Conservation (phyloP, 257 asterid genomes). For the Cruciata laevipes region DNA sequence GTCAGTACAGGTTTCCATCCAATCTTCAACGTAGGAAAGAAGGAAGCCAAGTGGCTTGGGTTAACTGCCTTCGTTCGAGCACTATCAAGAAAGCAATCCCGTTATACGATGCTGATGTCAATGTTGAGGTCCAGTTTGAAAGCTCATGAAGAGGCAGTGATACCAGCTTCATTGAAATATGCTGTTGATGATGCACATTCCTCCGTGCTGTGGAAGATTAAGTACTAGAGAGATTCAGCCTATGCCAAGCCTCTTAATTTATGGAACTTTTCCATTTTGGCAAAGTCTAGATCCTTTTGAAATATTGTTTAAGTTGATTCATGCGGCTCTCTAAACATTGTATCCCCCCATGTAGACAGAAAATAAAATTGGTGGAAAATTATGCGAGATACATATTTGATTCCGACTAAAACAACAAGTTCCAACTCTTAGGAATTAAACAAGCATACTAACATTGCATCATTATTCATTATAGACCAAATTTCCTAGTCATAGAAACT, state of each 20-base stretch:
- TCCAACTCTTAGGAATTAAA: no score
- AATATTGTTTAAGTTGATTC: no score
- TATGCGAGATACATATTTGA: no score
- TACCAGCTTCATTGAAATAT: conserved; percentile 42
- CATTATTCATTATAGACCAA: no score
- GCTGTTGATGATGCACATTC: conserved; percentile 63
- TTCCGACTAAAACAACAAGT: no score
- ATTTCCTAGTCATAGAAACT: no score
- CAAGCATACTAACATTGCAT: no score
- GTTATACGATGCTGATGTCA: conserved; percentile 38
- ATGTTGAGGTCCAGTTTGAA: conserved; percentile 36
- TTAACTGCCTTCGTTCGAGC: conserved; percentile 53
- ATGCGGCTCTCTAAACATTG: no score
- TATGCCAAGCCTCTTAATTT: background rate
- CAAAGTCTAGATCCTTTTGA: no score
- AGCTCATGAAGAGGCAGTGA: conserved; percentile 24
- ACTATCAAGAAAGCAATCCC: conserved; percentile 54
- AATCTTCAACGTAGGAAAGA: conserved; percentile 37
- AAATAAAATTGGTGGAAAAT: no score
- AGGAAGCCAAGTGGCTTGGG: conserved; percentile 69
- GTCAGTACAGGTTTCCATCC: conserved; percentile 39
- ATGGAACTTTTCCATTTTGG: no score
- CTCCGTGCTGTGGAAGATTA: conserved; percentile 57
- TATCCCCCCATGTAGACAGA: no score
- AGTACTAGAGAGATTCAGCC: conserved; percentile 26